Conservation (phyloP, 345 rosid genomes). For the Euclidium syriacum region DNA sequence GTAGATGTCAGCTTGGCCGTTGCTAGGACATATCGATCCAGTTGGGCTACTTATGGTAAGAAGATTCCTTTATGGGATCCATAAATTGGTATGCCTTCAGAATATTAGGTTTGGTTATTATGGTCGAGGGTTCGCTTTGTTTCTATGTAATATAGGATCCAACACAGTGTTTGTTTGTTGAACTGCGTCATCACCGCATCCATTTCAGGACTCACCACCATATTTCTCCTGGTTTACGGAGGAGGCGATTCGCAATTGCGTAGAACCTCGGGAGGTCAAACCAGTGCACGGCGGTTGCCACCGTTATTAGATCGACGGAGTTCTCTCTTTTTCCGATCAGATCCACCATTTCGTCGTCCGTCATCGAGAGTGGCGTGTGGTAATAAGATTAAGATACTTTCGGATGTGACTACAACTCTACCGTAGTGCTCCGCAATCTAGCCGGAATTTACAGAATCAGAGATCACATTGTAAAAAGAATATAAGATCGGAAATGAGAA, state of each 20-base stretch:
- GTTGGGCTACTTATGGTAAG: too few species aligned
- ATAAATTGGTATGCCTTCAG: too few species aligned
- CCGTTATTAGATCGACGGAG: conserved; percentile 40
- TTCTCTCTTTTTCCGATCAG: conserved; percentile 26
- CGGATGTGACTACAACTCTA: conserved; percentile 23
- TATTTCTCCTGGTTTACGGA: conserved; percentile 56
- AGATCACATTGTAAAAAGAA: not conserved
- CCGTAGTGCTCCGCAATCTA: conserved; percentile 31
- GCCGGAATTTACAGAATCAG: not conserved
- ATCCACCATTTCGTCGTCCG: conserved; percentile 27
- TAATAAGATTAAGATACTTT: conserved; percentile 27
- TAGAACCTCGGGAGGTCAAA: conserved; percentile 61
- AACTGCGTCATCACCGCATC: conserved; percentile 41
- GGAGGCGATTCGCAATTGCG: conserved; percentile 36
- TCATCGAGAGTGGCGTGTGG: conserved; percentile 30
- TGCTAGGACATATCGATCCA: too few species aligned
- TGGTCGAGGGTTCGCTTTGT: too few species aligned
- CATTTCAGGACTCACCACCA: conserved; percentile 42
- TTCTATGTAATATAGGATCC: too few species aligned
- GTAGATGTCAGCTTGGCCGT: conserved; percentile 53
- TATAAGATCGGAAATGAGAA: not conserved
- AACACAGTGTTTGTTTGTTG: conserved; percentile 36
- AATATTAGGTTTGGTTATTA: too few species aligned
- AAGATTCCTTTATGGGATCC: too few species aligned
- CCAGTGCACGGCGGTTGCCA: conserved; percentile 60